Base-by-base conservation (phyloP, 1,284 basidiomycete species). In the Somion occarium region DNA sequence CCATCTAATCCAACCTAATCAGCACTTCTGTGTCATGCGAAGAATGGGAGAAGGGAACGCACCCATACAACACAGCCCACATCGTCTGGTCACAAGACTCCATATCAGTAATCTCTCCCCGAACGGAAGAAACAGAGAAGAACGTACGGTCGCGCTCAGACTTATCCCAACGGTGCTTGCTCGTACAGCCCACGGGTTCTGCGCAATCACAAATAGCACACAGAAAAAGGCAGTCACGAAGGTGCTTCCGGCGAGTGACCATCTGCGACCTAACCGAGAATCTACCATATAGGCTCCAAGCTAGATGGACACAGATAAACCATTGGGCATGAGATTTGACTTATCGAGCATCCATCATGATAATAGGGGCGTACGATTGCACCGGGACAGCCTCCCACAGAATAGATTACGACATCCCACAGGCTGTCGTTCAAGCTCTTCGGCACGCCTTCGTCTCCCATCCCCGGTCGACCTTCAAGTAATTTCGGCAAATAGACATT, bases 401-500 rank as follows among this genome's bases (percentile, higher is more conserved):
- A 87, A 59, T 86, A 91, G 37, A 90, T 86, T 47, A 91, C 80
- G 9, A 95, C 86, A 59, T 93, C 90, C 82, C 83, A 86, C 46
- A 95, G 63, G 41, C 81, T 89, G 45, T 82, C 78, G 55, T 82
- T 75, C 15, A 93, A 69, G 70, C 59, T 61, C 50, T 80, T 79
- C 19, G 75, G 67, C 1, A 67, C 65, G 1, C 61, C 63, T 4
- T 63, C 62, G 26, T 61, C 62, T 3, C 59, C 56, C 19, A 69
- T 56, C 1, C 68, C 65, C 3, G 54, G 53, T 18, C 73, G 62
- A 57, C 76, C 79, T 73, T 94, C 94, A 25, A 98, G 73, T 13
- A 96, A 77, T 61, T 93, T 93, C 0, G 96, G 96, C 19, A 98
- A 77, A 68, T 88, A 98, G 12, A 97, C 93, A 63, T 98, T 99